These are phyloP conservation scores for Leccinum fibrillosum DNA, from an alignment of 768 basidiomycete genomes.

Conservation along the genomic window DNA sequence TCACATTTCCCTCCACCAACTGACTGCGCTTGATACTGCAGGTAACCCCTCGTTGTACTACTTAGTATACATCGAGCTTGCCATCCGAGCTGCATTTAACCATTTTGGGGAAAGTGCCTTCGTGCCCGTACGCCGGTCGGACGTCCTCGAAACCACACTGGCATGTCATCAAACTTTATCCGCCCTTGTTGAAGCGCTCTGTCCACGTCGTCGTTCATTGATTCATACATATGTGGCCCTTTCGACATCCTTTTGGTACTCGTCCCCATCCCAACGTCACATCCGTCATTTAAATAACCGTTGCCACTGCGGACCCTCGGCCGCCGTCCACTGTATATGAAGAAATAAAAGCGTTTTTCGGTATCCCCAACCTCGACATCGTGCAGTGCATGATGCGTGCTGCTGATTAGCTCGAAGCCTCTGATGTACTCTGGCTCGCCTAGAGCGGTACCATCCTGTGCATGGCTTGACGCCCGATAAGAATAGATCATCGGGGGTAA, in stretches of 20 bases:
- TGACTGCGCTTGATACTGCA: too few relatives aligned
- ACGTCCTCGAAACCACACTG: neutral
- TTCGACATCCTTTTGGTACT: neutral
- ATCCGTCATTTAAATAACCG: neutral
- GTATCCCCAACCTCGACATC: neutral
- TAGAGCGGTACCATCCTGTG: neutral
- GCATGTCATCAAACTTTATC: neutral
- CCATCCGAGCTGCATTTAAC: slow-evolving; percentile 10
- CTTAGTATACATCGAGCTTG: too few relatives aligned
- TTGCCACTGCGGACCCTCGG: neutral
- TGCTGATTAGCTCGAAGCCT: too few relatives aligned
- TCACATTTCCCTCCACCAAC: slow-evolving; percentile 2
- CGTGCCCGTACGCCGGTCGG: neutral
- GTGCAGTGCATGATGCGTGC: neutral
- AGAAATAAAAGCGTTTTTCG: too few relatives aligned
- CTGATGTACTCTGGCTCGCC: too few relatives aligned
- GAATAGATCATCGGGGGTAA: neutral
- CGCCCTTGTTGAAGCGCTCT: neutral
- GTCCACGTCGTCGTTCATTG: neutral
- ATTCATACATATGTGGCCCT: too few relatives aligned
- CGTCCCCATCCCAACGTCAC: neutral
- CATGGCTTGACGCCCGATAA: neutral
- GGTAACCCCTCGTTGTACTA: too few relatives aligned
- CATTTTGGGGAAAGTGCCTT: slow-evolving; percentile 8
- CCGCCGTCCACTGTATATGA: too few relatives aligned